Evolutionary conservation across 805 yeast species (phyloP), one percentile per base, ranked within the genome.

Genomic region (Candida tammaniensis): DNA sequence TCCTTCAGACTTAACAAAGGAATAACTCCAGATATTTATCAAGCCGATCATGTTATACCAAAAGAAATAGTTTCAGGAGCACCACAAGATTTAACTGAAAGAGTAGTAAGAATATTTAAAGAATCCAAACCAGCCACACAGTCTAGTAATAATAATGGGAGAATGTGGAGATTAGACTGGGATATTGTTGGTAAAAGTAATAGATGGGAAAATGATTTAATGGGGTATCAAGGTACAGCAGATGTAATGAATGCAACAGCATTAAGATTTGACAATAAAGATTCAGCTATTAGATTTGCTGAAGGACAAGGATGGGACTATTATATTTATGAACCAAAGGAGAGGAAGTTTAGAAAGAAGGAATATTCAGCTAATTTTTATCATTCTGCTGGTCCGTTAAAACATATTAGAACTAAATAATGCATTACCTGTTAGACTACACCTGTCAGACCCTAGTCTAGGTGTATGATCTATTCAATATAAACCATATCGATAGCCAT

Each of bases 141-240:
- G 64, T 77, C 86, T 22, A 86, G 89, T 9, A 57, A 60, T 38
- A 64, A 68, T 49, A 72, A 75, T 50, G 70, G 74, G 13, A 57
- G 62, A 36, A 57, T 52, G 46, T 86, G 95, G 95, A 78, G 76
- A 51, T 54, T 86, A 37, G 94, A 86, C 60, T 86, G 93, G 91
- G 95, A 86, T 53, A 74, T 85, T 26, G 63, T 81, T 37, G 79
- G 79, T 28, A 77, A 80, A 51, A 86, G 83, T 15, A 78, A 86
- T 67, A 69, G 93, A 55, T 86, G 95, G 95, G 95, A 86, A 55
- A 86, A 86, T 60, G 91, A 84, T 56, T 68, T 86, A 55, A 86
- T 86, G 60, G 95, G 95, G 17, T 86, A 84, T 68, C 89, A 84
- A 51, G 75, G 85, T 29, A 70, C 83, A 28, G 76, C 84, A 23